Conservation (phyloP, 2,329 filamentous ascomycete species). For the Trichoderma oligosporum region DNA sequence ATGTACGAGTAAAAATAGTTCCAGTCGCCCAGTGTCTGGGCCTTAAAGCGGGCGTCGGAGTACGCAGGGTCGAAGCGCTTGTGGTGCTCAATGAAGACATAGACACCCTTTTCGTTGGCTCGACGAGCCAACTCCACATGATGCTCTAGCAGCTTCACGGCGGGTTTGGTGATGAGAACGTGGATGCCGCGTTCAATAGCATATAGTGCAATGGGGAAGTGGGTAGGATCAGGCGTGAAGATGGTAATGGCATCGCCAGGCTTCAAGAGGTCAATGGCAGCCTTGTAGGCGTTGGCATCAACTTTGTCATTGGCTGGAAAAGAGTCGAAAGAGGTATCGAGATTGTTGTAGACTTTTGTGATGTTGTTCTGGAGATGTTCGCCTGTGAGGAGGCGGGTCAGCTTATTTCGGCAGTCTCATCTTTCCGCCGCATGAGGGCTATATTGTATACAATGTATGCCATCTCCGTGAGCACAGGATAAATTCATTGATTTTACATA, state of each 20-base stretch:
- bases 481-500: constrained; percentile 46
- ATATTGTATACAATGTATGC: too few relatives aligned
- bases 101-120: constrained; percentile 70
- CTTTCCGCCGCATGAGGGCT: too few relatives aligned
- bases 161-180: constrained; percentile 91
- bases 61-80: constrained; percentile 95
- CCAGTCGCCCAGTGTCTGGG: constrained; percentile 79
- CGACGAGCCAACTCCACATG: constrained; percentile 73
- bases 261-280: constrained; percentile 77
- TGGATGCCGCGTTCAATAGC: constrained; percentile 85
- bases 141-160: constrained; percentile 77
- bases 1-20: constrained; percentile 99
- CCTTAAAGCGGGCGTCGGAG: constrained; percentile 76
- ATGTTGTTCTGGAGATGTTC: constrained; percentile 87
- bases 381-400: constrained; percentile 46
- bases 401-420: too few relatives aligned
- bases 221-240: constrained; percentile 91
- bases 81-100: constrained; percentile 93
- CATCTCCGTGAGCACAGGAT: background rate
- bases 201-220: constrained; percentile 88
- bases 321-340: constrained; percentile 82
- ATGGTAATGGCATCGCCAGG: constrained; percentile 89
- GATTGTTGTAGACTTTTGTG: constrained; percentile 76
- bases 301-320: constrained; percentile 70
- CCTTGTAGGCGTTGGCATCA: constrained; percentile 81